Percentiles rank a stretch among this genome's conserved stretches.
Evolutionary conservation across 139 green algal species (phyloP).

Genomic region (Tetraselmis striata): DNA sequence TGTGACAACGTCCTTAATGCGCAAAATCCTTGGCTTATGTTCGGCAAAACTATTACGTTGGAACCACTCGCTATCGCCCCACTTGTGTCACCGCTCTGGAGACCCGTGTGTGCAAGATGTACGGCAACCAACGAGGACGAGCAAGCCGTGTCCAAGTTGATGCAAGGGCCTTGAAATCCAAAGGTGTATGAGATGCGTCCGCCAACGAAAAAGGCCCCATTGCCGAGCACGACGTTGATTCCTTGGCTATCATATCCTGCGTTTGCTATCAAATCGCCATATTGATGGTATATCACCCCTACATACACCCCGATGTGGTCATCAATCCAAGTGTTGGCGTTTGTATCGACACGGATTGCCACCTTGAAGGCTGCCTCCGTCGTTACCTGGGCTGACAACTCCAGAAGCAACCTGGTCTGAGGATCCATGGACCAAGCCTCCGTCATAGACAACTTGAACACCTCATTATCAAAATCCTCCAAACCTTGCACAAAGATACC

Average conservation of each 20-base stretch:
- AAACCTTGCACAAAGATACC: conserved; percentile 20
- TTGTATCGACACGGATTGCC: neutral
- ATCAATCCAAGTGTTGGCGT: neutral
- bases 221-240: conserved; percentile 29
- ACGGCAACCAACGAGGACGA: conserved; percentile 77
- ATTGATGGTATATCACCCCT: conserved; percentile 33
- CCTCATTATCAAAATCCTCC: neutral
- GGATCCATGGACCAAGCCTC: conserved; percentile 36
- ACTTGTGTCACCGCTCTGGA: conserved; percentile 13
- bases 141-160: conserved; percentile 67
- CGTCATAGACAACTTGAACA: conserved; percentile 1
- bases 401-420: conserved; percentile 29
- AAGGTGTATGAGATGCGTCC: conserved; percentile 46
- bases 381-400: conserved; percentile 12
- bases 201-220: conserved; percentile 36
- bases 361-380: neutral
- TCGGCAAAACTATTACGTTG: conserved; percentile 19
- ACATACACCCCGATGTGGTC: conserved; percentile 17
- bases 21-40: conserved; percentile 30
- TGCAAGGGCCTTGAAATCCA: conserved; percentile 26
- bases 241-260: conserved; percentile 18
- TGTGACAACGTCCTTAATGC: conserved; percentile 7
- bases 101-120: conserved; percentile 38
- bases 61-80: conserved; percentile 29
- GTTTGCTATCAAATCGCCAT: conserved; percentile 2